Conservation (phyloP, 345 rosid genomes). For the Xanthoceras sorbifolium region DNA sequence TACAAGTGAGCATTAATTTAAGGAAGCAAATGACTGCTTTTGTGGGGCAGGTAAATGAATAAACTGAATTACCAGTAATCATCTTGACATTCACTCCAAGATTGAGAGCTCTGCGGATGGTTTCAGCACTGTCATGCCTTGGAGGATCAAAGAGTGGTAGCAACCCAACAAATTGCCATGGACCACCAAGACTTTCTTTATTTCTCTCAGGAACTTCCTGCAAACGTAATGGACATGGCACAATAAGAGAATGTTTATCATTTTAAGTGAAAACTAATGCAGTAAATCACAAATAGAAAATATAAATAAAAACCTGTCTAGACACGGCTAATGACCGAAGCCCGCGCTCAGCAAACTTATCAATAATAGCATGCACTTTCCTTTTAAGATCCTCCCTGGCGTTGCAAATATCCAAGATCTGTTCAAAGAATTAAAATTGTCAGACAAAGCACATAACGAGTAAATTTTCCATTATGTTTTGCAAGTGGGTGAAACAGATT, state of each 20-base stretch:
- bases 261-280: not conserved
- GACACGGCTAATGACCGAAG: conserved; percentile 76
- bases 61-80: conserved; percentile 67
- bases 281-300: not conserved
- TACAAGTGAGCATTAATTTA: conserved; percentile 4
- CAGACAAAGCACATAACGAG: not conserved
- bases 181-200: conserved; percentile 70
- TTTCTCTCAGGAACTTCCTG: conserved; percentile 73
- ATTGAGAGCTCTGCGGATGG: conserved; percentile 81
- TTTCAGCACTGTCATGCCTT: conserved; percentile 98
- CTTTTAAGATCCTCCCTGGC: conserved; percentile 58
- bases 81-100: conserved; percentile 97
- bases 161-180: conserved; percentile 84
- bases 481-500: not conserved
- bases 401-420: conserved; percentile 65
- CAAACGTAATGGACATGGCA: not conserved
- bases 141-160: conserved; percentile 86
- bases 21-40: not conserved
- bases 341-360: conserved; percentile 81
- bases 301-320: conserved; percentile 57
- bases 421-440: conserved; percentile 13
- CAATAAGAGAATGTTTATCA: not conserved
- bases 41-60: not conserved
- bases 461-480: not conserved
- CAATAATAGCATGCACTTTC: conserved; percentile 62